These are phyloP conservation scores for Kwoniella sp. DNA, from an alignment of 768 basidiomycete genomes.

Conservation along the genomic window DNA sequence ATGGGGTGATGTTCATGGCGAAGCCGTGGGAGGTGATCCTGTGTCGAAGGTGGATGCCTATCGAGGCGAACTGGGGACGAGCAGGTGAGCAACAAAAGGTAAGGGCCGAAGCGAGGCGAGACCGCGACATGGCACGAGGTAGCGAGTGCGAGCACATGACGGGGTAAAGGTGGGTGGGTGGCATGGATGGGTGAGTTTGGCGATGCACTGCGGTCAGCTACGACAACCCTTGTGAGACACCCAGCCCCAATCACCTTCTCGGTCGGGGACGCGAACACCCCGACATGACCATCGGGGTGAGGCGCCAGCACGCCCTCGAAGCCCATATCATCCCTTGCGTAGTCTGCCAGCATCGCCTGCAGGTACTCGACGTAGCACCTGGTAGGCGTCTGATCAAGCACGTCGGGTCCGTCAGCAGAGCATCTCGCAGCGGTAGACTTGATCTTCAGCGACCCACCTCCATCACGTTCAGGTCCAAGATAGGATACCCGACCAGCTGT, in stretches of 20 bases:
- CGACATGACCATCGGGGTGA: conserved; percentile 71
- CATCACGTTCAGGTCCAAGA: conserved; percentile 80
- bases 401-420: background rate
- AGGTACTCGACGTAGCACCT: conserved; percentile 72
- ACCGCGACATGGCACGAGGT: background rate
- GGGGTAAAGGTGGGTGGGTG: background rate
- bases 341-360: conserved; percentile 64
- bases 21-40: conserved; percentile 93
- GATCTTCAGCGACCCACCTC: conserved; percentile 55
- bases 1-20: conserved; percentile 77
- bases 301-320: conserved; percentile 49
- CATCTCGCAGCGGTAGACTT: background rate
- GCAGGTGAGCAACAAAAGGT: background rate
- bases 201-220: background rate
- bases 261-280: conserved; percentile 73
- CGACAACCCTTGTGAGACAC: background rate
- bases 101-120: background rate
- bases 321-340: conserved; percentile 56
- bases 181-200: background rate
- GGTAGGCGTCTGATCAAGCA: conserved; percentile 30
- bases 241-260: conserved; percentile 58
- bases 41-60: conserved; percentile 93
- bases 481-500: conserved; percentile 90
- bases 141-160: background rate
- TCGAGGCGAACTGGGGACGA: conserved; percentile 64